Base-by-base conservation (phyloP, 805 yeast species). In the Komagataella populi region DNA sequence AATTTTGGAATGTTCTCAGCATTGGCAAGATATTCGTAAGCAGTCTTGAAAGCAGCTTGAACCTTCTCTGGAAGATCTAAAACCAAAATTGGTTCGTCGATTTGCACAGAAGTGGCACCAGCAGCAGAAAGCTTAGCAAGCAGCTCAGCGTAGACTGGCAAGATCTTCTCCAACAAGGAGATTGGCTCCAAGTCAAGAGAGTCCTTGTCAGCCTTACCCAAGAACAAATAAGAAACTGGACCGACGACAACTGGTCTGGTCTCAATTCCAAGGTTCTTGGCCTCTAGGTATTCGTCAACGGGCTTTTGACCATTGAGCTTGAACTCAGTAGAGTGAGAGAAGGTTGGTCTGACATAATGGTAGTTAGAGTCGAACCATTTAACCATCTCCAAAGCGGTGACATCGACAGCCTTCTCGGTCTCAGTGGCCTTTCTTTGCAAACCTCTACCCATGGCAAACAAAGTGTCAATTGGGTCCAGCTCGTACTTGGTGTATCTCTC, bases 401-500 rank as follows among this genome's bases (percentile, higher is more conserved):
- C 99, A 72, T 93, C 99, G 62, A 93, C 96, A 61, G 95, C 96
- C 63, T 84, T 79, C 56, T 81, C 70, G 59, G 89, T 67, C 62
- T 84, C 95, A 60, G 95, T 85, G 60, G 95, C 96, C 73, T 85
- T 83, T 77, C 93, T 87, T 79, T 93, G 99, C 71, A 93, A 80
- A 83, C 99, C 99, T 82, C 99, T 89, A 75, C 98, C 99, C 98
- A 93, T 93, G 67, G 99, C 99, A 70, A 93, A 93, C 66, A 87
- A 74, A 57, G 88, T 87, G 74, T 93, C 99, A 61, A 93, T 78
- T 69, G 88, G 83, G 59, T 88, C 80, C 69, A 93, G 81, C 64
- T 84, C 81, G 74, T 77, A 87, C 79, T 93, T 85, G 74, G 91
- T 77, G 84, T 93, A 93, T 75, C 98, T 86, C 65, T 88, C 95